Base-by-base conservation (phyloP, 805 yeast genomes). In the Candida silvatica region DNA sequence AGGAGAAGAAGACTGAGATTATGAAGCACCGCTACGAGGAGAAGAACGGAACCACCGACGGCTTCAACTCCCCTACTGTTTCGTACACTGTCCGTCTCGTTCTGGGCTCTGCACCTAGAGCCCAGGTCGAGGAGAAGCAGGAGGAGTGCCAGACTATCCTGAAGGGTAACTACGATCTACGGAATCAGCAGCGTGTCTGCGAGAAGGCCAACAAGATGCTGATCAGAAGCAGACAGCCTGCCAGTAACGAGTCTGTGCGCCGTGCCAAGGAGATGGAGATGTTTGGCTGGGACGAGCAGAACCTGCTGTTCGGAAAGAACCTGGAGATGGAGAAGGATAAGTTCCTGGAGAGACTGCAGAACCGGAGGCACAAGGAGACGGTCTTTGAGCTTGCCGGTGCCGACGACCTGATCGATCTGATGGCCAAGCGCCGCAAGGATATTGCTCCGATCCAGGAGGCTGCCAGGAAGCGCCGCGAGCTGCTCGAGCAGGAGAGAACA, bases 271-370 rank as follows among this genome's bases (percentile, higher is more conserved):
- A 86, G 50, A 65, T 90, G 31, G 59, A 77, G 38, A 66, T 64
- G 6, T 65, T 75, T 15, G 87, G 88, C 2, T 92, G 97, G 97
- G 95, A 90, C 55, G 86, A 74, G 16, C 90, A 82, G 49, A 86
- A 86, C 57, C 59, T 87, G 22, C 55, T 83, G 36, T 84, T 87
- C 53, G 94, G 94, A 17, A 69, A 72, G 20, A 85, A 85, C 50
- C 54, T 69, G 36, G 95, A 84, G 46, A 69, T 67, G 43, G 92
- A 82, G 46, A 84, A 83, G 52, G 67, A 80, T 18, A 69, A 59
- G 28, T 79, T 92, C 49, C 67, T 92, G 44, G 82, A 75, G 4
- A 76, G 77, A 47, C 62, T 92, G 40, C 74, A 75, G 40, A 71
- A 83, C 45, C 68, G 96, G 52, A 56, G 65, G 29, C 65, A 75